Percentiles rank a stretch among this genome's conserved stretches.
phyloP scores from a whole-genome alignment of 2,329 filamentous ascomycete species.

The Hypoxylon sp. region DNA sequence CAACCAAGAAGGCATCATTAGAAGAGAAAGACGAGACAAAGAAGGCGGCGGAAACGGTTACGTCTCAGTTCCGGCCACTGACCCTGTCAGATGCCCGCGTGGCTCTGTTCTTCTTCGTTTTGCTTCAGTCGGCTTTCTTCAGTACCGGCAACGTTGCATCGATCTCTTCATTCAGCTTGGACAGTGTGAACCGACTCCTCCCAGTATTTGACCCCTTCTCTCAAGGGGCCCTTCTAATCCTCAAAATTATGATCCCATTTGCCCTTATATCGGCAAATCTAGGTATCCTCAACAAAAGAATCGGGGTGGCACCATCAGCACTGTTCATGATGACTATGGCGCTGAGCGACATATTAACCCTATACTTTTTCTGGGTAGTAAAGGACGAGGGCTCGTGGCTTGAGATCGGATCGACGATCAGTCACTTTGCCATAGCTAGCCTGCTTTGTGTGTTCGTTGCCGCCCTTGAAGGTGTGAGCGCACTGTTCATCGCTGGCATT shows the following conservation, averaged over 20 bases:
- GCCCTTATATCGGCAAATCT: slow-evolving; percentile 92
- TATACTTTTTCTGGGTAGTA: slow-evolving; percentile 98
- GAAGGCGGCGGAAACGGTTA: slow-evolving; percentile 35
- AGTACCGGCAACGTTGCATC: slow-evolving; percentile 97
- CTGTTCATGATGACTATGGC: slow-evolving; percentile 97
- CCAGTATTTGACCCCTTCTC: slow-evolving; percentile 95
- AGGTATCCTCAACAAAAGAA: slow-evolving; percentile 88
- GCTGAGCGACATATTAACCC: slow-evolving; percentile 88
- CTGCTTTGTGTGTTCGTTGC: slow-evolving; percentile 92
- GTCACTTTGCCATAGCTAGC: slow-evolving; percentile 94
- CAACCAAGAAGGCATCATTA: slow-evolving; percentile 43
- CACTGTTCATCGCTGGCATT: slow-evolving; percentile 84
- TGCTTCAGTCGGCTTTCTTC: slow-evolving; percentile 97
- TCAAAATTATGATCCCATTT: slow-evolving; percentile 95
- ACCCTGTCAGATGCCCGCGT: slow-evolving; percentile 88
- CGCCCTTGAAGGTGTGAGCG: slow-evolving; percentile 86
- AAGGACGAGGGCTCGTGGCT: slow-evolving; percentile 97
- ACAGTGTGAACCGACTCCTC: slow-evolving; percentile 88
- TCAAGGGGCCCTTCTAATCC: slow-evolving; percentile 86
- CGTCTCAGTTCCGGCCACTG: slow-evolving; percentile 73
- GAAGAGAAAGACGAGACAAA: slow-evolving; percentile 43
- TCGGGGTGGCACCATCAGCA: slow-evolving; percentile 88
- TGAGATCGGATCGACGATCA: slow-evolving; percentile 97
- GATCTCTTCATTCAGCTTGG: slow-evolving; percentile 91
- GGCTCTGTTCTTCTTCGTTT: slow-evolving; percentile 93